Conservation (phyloP, 176 grass and related monocot species). For the Poa pratensis region DNA sequence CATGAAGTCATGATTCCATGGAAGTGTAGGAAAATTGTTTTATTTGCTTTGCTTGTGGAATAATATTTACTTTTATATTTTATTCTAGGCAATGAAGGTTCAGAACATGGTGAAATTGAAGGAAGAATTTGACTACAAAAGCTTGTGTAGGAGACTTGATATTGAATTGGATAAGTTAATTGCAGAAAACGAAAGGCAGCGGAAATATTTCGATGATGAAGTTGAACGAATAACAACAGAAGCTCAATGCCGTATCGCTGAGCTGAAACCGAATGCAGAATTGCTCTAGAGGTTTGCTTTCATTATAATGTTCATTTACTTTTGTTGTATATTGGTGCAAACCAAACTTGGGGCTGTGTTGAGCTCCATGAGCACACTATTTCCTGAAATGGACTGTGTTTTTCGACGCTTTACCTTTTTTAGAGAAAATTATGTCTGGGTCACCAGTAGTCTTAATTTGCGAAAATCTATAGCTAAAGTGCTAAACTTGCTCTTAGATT, state of each 20-base stretch:
- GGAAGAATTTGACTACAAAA: conserved; percentile 99
- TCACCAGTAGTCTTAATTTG: neutral
- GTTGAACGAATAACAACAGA: conserved; percentile 86
- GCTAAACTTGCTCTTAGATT: neutral
- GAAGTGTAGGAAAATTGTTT: neutral
- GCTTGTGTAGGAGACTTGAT: conserved; percentile 93
- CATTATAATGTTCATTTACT: conserved; percentile 24
- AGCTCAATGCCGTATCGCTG: conserved; percentile 73
- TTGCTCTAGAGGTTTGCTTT: conserved; percentile 76
- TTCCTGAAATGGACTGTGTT: neutral
- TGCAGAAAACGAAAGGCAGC: conserved; percentile 94
- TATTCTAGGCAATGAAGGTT: conserved; percentile 94
- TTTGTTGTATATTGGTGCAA: conserved; percentile 13
- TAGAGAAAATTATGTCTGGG: conserved; percentile 4
- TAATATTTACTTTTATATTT: conserved; percentile 35
- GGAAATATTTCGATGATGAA: conserved; percentile 90
- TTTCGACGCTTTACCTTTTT: neutral
- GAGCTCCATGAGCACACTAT: conserved; percentile 7
- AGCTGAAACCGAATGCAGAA: conserved; percentile 75
- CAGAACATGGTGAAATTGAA: conserved; percentile 99
- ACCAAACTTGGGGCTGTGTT: neutral
- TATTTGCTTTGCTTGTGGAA: conserved; percentile 8
- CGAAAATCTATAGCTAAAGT: neutral
- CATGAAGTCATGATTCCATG: neutral
- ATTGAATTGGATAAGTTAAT: conserved; percentile 95